Conservation (phyloP, 352 stramenopile species). For the Phytopythium montanum region DNA sequence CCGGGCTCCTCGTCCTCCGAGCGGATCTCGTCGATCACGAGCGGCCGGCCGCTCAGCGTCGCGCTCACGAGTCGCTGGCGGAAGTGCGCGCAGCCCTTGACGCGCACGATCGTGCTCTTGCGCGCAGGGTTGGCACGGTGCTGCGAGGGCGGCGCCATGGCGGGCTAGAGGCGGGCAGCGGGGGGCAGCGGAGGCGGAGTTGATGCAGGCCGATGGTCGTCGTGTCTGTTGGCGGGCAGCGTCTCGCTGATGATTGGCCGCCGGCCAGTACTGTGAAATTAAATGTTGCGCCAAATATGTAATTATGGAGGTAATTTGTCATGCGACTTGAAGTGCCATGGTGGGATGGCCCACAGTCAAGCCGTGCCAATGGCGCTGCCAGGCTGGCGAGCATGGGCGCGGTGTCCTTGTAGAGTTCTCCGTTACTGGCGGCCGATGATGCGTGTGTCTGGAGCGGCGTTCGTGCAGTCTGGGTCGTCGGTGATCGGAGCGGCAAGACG, state of each 20-base stretch:
- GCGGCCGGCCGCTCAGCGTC: conserved; percentile 88
- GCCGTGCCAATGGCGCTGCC: no score
- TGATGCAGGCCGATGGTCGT: conserved; percentile 3
- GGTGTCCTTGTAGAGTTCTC: no score
- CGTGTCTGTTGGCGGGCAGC: not conserved
- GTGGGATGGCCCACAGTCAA: no score
- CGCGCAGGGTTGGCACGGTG: conserved; percentile 24
- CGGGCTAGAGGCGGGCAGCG: conserved; percentile 7
- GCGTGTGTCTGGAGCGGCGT: no score
- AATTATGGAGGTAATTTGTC: no score
- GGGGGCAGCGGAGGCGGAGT: conserved; percentile 7
- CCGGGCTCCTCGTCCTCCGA: conserved; percentile 93
- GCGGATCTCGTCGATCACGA: conserved; percentile 96
- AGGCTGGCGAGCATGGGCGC: no score
- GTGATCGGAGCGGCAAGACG: no score
- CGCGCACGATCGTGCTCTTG: conserved; percentile 40
- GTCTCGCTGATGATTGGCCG: not conserved
- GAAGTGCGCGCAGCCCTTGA: conserved; percentile 91
- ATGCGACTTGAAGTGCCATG: no score
- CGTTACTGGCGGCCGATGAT: no score
- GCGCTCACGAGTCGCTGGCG: conserved; percentile 92
- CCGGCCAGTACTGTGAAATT: not conserved
- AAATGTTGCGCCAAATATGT: not conserved
- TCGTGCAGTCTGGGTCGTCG: no score
- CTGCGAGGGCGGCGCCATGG: conserved; percentile 5